Conservation (phyloP, 2,329 filamentous ascomycete genomes). For the Aspergillus persii region DNA sequence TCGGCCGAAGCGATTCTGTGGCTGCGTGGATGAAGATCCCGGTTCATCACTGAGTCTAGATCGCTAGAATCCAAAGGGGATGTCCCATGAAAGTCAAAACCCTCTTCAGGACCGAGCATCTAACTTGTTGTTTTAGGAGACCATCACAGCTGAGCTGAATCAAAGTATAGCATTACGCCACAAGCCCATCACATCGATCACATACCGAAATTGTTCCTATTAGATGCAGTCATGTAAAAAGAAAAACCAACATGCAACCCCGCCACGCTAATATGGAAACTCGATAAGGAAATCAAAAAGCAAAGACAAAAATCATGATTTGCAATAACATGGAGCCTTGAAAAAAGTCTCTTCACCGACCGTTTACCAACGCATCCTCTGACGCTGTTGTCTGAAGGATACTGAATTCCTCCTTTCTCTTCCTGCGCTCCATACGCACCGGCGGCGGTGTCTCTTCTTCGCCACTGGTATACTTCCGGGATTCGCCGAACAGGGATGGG, state of each 20-base stretch:
- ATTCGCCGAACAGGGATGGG: slow-evolving; percentile 11
- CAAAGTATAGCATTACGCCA: too few species aligned
- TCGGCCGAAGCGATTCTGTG: background rate
- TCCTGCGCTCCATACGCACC: background rate
- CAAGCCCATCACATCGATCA: too few species aligned
- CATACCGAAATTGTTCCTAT: background rate
- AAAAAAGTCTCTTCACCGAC: background rate
- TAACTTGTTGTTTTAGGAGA: too few species aligned
- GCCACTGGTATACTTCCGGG: background rate
- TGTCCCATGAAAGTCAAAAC: background rate
- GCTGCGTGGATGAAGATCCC: background rate
- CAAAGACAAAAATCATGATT: background rate
- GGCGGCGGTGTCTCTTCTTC: background rate
- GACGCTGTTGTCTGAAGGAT: slow-evolving; percentile 2
- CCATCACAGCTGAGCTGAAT: too few species aligned
- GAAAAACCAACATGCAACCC: background rate
- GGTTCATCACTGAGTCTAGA: too few species aligned
- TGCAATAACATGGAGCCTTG: background rate
- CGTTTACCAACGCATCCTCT: slow-evolving; percentile 1
- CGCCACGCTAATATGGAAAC: background rate
- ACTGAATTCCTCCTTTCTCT: slow-evolving; percentile 4
- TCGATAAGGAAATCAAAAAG: background rate
- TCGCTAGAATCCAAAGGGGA: background rate
- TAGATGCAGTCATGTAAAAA: background rate
- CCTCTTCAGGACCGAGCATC: background rate